These are phyloP conservation scores for Quercus suber DNA, from an alignment of 306 rosid genomes.

Conservation along the genomic window DNA sequence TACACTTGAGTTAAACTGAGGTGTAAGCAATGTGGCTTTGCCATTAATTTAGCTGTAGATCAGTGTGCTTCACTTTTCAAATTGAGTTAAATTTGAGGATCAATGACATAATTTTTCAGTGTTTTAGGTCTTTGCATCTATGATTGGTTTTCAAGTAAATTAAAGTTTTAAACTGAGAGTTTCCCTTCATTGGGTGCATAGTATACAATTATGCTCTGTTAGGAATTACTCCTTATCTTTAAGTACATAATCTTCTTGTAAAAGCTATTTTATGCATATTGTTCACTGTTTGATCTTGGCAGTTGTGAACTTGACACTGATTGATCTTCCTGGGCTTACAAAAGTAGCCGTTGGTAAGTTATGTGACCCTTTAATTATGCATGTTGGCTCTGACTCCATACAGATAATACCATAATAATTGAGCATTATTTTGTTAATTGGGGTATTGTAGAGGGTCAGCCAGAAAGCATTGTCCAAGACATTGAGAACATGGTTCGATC, in stretches of 20 bases:
- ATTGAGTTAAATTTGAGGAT: neutral
- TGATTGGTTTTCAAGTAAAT: neutral
- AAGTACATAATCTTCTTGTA: neutral
- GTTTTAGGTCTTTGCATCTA: neutral
- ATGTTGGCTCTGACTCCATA: neutral
- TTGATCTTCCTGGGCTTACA: conserved; percentile 97
- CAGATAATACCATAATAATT: neutral
- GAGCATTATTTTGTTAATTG: neutral
- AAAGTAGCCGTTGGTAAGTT: conserved; percentile 92
- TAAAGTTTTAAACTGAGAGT: too few species aligned
- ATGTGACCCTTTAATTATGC: neutral
- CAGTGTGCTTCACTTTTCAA: neutral
- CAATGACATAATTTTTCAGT: neutral
- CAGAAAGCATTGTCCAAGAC: conserved; percentile 80
- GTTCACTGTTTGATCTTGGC: conserved; percentile 32
- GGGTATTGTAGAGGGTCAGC: conserved; percentile 73
- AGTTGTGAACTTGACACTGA: conserved; percentile 92
- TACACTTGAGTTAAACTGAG: neutral
- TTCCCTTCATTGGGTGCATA: neutral
- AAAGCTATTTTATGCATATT: conserved; percentile 1
- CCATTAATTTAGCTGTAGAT: neutral
- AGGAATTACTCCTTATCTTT: neutral
- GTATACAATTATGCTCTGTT: neutral
- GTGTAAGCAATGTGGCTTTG: neutral
- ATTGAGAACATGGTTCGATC: conserved; percentile 94